These are phyloP conservation scores for Nemania abortiva DNA, from an alignment of 2,329 filamentous ascomycete genomes.

Conservation along the genomic window DNA sequence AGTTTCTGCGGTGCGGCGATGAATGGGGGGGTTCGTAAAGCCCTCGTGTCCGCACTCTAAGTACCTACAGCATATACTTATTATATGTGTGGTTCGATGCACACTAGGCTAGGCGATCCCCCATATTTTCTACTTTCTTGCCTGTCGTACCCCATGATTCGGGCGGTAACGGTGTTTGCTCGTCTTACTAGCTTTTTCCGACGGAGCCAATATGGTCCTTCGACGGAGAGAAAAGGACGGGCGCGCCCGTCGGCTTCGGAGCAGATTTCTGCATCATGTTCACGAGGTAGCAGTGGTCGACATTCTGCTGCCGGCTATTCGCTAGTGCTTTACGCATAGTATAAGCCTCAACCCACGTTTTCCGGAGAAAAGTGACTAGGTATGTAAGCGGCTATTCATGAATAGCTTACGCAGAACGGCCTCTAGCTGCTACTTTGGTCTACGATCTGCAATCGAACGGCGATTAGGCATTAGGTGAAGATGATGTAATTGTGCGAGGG, in stretches of 20 bases:
- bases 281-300: background rate
- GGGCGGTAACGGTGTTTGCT: constrained; percentile 1
- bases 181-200: background rate
- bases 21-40: background rate
- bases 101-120: background rate
- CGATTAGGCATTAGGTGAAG: background rate
- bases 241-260: background rate
- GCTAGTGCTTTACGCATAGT: background rate
- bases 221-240: background rate
- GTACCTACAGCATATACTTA: background rate
- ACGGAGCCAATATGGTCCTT: background rate
- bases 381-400: background rate
- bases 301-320: background rate
- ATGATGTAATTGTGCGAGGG: background rate
- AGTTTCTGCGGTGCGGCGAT: constrained; percentile 16
- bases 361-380: background rate
- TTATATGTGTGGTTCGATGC: constrained; percentile 10
- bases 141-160: background rate
- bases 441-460: constrained; percentile 5
- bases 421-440: background rate
- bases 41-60: constrained; percentile 6
- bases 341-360: background rate
- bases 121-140: background rate
- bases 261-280: background rate
- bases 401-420: background rate